Conservation (phyloP, 2,329 filamentous ascomycete genomes). For the Colletotrichum graminicola region DNA sequence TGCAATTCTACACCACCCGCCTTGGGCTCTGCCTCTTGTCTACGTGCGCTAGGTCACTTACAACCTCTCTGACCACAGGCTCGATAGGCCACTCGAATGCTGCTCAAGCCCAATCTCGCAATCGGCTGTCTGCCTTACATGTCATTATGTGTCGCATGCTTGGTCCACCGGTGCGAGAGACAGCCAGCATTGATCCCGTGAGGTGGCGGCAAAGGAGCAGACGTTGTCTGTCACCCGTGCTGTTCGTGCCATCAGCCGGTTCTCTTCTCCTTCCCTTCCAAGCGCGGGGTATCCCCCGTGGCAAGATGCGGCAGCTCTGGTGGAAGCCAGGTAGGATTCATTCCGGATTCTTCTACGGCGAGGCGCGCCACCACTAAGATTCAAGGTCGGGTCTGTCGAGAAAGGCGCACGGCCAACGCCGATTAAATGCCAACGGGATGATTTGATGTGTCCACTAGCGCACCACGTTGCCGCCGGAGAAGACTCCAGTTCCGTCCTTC, state of each 20-base stretch:
- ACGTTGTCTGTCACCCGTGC: slow-evolving; percentile 28
- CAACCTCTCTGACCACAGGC: slow-evolving; percentile 5
- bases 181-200: slow-evolving; percentile 7
- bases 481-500: background rate
- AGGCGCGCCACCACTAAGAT: slow-evolving; percentile 13
- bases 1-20: slow-evolving; percentile 21
- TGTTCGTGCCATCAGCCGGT: slow-evolving; percentile 27
- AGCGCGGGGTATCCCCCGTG: slow-evolving; percentile 9
- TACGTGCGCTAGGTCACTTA: background rate
- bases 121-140: slow-evolving; percentile 29
- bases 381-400: slow-evolving; percentile 15
- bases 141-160: slow-evolving; percentile 12
- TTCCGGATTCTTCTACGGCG: slow-evolving; percentile 20
- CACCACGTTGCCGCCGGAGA: slow-evolving; percentile 35
- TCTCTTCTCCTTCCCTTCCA: slow-evolving; percentile 4
- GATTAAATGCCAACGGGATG: slow-evolving; percentile 29
- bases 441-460: slow-evolving; percentile 24
- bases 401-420: slow-evolving; percentile 21
- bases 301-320: background rate
- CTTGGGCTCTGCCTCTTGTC: slow-evolving; percentile 8
- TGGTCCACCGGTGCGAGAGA: slow-evolving; percentile 20
- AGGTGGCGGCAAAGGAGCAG: slow-evolving; percentile 4
- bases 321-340: slow-evolving; percentile 13
- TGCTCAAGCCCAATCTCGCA: slow-evolving; percentile 2
- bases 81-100: background rate